Base-by-base conservation (phyloP, 345 rosid species). In the Eucalyptus erythrocorys region DNA sequence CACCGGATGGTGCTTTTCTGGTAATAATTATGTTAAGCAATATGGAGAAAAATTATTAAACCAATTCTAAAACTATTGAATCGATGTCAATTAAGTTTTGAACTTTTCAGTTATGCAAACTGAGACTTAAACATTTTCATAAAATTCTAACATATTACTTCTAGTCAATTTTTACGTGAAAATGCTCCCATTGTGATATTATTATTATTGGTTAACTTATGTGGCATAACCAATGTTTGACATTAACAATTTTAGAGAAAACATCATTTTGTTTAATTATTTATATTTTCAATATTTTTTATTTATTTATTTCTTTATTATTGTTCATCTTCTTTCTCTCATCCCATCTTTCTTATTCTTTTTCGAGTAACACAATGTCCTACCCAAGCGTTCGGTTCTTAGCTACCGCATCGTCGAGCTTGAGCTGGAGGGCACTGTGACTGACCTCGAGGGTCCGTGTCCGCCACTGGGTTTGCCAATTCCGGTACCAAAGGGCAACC, bases 151-250 rank as follows among this genome's bases (percentile, higher is more conserved):
- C 13, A 10, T 55, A 24, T 22, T 55, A 55, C 57, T 55, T 55
- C 30, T 22, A 26, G 30, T 55, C 61, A 55, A 55, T 55, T 24
- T 55, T 24, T 26, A 0, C 1, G 1, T 10, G 13, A 55, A 53
- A 53, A 53, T 53, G 0, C 30, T 55, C 10, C 22, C 3, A 55
- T 24, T 55, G 61, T 0, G 0, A 55, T 55, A 6, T 0, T 22
- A 55, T 55, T 55, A 55, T 55, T 55, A 22, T 22, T 0, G 61
- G 13, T 24, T 55, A 0, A 22, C 3, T 0, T 24, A 55, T 0
- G 0, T 55, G 27, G 61, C 13, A 55, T 1, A 2, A 24, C 6
- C 1, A 53, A 53, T 53, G 1, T 53, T 0, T 8, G 0, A 22
- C 61, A 22, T 55, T 0, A 24, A 55, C 30, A 55, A 55, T 4